Percentiles rank a stretch among this genome's conserved stretches.
Evolutionary conservation across 164 flowering plant genomes (phyloP).

Genomic region (Vitis labrusca): DNA sequence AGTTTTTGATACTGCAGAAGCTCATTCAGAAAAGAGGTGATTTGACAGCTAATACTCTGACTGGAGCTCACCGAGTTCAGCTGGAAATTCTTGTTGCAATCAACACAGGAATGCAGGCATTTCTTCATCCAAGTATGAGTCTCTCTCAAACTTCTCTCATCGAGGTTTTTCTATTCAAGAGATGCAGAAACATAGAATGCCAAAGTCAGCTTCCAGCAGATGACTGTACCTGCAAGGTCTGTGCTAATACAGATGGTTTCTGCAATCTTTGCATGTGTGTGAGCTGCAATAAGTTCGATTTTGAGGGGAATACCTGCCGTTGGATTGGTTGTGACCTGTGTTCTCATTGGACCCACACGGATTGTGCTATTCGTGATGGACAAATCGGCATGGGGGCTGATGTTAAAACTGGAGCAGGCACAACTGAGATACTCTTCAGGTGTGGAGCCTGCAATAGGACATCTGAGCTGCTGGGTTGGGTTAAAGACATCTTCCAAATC

Average conservation of each 20-base stretch:
- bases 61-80: constrained; percentile 76
- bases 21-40: constrained; percentile 72
- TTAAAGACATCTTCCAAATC: constrained; percentile 92
- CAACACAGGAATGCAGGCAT: constrained; percentile 92
- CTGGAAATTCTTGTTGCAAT: constrained; percentile 88
- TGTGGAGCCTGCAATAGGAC: constrained; percentile 90
- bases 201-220: constrained; percentile 89
- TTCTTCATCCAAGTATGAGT: constrained; percentile 83
- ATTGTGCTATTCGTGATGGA: constrained; percentile 90
- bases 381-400: constrained; percentile 76
- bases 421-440: constrained; percentile 82
- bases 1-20: constrained; percentile 72
- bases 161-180: constrained; percentile 85
- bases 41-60: constrained; percentile 67
- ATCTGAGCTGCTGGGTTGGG: constrained; percentile 96
- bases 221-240: constrained; percentile 82
- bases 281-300: constrained; percentile 91
- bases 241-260: constrained; percentile 82
- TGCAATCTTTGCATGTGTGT: constrained; percentile 98
- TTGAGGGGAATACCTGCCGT: constrained; percentile 94
- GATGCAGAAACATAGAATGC: constrained; percentile 94
- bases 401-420: constrained; percentile 59
- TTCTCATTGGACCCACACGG: constrained; percentile 98
- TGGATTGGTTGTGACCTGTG: constrained; percentile 98
- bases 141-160: constrained; percentile 86